These are phyloP conservation scores for Didymellaceae sp. DNA, from an alignment of 2,329 filamentous ascomycete species.

Conservation along the genomic window DNA sequence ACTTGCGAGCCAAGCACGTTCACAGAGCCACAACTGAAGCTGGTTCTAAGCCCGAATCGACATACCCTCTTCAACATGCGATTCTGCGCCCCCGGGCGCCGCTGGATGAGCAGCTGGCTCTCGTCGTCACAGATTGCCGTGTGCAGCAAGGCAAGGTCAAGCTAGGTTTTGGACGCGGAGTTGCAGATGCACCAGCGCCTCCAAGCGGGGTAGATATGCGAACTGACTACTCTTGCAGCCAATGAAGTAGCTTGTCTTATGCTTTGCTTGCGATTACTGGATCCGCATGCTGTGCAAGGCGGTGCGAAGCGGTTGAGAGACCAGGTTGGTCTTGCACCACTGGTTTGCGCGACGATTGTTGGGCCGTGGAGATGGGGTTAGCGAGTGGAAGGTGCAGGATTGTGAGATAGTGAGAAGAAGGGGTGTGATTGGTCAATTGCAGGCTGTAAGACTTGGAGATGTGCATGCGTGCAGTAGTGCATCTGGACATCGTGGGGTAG, in stretches of 20 bases:
- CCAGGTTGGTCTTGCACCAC: no score
- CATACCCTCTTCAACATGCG: no score
- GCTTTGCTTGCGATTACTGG: not conserved
- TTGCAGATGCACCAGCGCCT: slow-evolving; percentile 2
- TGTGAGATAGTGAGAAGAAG: slow-evolving; percentile 6
- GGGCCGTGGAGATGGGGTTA: not conserved
- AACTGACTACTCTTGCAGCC: not conserved
- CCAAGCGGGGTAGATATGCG: slow-evolving; percentile 15
- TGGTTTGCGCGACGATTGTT: not conserved
- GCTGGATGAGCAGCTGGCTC: no score
- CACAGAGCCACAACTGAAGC: not conserved
- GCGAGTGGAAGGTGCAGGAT: not conserved
- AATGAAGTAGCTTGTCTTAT: not conserved
- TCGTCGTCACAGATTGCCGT: slow-evolving; percentile 6
- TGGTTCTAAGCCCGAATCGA: no score
- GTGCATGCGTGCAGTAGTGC: slow-evolving; percentile 12
- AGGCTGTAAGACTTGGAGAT: slow-evolving; percentile 8
- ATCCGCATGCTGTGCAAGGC: not conserved
- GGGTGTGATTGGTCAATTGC: slow-evolving; percentile 10
- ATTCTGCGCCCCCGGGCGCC: no score
- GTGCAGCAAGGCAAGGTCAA: no score
- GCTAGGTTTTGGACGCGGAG: slow-evolving; percentile 1
- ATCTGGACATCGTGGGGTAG: slow-evolving; percentile 17
- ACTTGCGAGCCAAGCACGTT: slow-evolving; percentile 7
- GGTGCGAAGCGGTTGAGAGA: not conserved